Evolutionary conservation across 176 grass and related monocot species (phyloP), one percentile per base, ranked within the genome.

Genomic region (Aegilops tauschii): DNA sequence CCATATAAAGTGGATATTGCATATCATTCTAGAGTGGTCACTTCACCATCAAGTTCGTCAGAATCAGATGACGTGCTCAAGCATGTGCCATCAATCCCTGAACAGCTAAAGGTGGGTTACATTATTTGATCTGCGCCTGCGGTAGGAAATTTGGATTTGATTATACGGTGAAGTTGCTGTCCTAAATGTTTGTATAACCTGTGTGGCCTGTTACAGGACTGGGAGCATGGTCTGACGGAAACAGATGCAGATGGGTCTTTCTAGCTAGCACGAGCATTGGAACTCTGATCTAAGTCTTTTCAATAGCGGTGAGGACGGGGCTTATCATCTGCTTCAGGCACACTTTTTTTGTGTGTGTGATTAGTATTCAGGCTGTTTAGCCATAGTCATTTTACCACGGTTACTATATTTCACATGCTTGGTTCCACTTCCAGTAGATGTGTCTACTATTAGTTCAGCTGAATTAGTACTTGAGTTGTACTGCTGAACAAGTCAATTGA

Each of bases 271-370:
- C 20, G 92, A 94, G 86, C 87, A 90, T 45, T 92, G 81, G 79
- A 88, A 90, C 80, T 90, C 72, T 75, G 90, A 97, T 81, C 86
- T 92, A 39, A 92, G 77, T 78, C 88, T 94, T 83, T 94, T 97
- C 77, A 83, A 88, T 87, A 58, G 77, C 49, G 86, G 75, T 37
- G 92, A 91, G 79, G 88, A 97, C 54, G 92, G 92, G 45, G 92
- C 88, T 85, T 85, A 86, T 70, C 92, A 92, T 79, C 89, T 97
- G 75, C 86, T 94, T 85, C 92, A 97, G 92, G 94, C n/a, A 28
- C 39, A 73, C 27, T 73, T 13, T 62, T 61, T 47, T 17, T 36
- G 3, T 35, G 34, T 36, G 42, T 89, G 36, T 49, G 42, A 79
- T 83, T 58, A 69, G 18, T 54, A 16, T 42, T 11, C 2, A 47